Base-by-base conservation (phyloP, 2,329 filamentous ascomycete species). In the Colletotrichum siamense region DNA sequence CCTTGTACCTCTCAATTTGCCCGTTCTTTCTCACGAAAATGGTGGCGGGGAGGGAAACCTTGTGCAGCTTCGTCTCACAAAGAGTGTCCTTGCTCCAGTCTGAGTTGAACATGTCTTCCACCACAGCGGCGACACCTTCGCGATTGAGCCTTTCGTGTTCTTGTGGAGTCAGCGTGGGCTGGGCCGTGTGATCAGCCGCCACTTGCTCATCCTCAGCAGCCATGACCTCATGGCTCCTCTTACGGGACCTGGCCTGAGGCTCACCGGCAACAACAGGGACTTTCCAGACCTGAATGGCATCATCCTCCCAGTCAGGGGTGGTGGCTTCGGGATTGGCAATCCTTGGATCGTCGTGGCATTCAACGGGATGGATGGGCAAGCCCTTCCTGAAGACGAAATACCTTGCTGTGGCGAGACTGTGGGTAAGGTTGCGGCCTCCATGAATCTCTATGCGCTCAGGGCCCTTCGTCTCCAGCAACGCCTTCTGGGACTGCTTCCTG, bases 371-470 rank as follows among this genome's bases (percentile, higher is more conserved):
- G n/a, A 98, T 85, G 0, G 94, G 94, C 82, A 98, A 90, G 1
- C 95, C 94, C 80, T 95, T 96, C 49, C 97, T 91, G 80, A 98
- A 96, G 66, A 99, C 92, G 84, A 98, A 98, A 36, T 93, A 89
- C 62, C 97, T 91, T 18, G 94, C 93, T 1, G 96, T 95, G n/a
- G 95, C 96, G 73, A 99, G 85, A 8, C 92, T 89, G 81, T 98
- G 94, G 62, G 92, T 91, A 71, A 99, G 85, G 82, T 99, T 99
- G 68, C 92, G 92, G 6, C 94, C 92, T 5, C 95, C 96, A 82
- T 98, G 94, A 15, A 99, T 87, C 16, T 82, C 80, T 30, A 81
- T 76, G 49, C 16, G 76, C 72, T 24, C 78, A 65, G 13, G 69
- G n/a, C 55, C 59, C 22, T 76, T 76, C 16, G 26, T 9, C 13